A percentile compares a stretch with the other conserved stretches of the same genome.
Conservation (phyloP, 164 flowering plant genomes). For the Stephania yunnanensis region DNA sequence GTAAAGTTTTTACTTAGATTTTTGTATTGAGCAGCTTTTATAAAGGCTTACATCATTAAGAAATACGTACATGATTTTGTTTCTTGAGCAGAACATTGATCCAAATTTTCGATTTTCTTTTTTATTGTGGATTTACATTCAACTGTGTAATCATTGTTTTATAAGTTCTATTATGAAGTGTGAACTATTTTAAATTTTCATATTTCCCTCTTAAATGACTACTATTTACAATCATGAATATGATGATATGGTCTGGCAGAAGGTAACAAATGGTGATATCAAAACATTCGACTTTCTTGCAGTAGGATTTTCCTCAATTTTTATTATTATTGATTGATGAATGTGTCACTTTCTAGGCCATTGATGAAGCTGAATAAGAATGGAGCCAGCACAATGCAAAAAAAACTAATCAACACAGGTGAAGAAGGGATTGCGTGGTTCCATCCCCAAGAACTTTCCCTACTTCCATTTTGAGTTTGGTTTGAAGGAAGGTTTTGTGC, state of each 20-base stretch:
- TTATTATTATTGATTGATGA: slow-evolving; percentile 5
- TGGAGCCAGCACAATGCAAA: slow-evolving; percentile 95
- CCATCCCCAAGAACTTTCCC: slow-evolving; percentile 86
- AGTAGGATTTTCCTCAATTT: too few species aligned
- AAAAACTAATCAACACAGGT: slow-evolving; percentile 73
- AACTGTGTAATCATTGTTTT: neutral
- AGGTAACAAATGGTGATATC: neutral
- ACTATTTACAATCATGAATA: neutral
- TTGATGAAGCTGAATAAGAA: slow-evolving; percentile 93
- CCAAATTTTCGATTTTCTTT: neutral
- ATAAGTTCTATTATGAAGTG: neutral
- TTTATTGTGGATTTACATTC: neutral
- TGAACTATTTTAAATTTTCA: neutral
- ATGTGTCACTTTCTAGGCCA: slow-evolving; percentile 46
- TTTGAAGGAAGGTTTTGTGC: slow-evolving; percentile 69
- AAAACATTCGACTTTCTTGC: neutral
- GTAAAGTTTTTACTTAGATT: neutral
- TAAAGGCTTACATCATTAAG: neutral
- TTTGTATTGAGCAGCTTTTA: neutral
- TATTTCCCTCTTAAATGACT: neutral
- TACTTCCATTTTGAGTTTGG: slow-evolving; percentile 97
- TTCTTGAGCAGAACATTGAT: neutral
- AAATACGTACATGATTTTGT: too few species aligned
- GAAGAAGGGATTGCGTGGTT: slow-evolving; percentile 70
- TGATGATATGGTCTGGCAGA: too few species aligned